These are phyloP conservation scores for Orbilia ellipsospora DNA, from an alignment of 2,329 filamentous ascomycete species.

Conservation along the genomic window DNA sequence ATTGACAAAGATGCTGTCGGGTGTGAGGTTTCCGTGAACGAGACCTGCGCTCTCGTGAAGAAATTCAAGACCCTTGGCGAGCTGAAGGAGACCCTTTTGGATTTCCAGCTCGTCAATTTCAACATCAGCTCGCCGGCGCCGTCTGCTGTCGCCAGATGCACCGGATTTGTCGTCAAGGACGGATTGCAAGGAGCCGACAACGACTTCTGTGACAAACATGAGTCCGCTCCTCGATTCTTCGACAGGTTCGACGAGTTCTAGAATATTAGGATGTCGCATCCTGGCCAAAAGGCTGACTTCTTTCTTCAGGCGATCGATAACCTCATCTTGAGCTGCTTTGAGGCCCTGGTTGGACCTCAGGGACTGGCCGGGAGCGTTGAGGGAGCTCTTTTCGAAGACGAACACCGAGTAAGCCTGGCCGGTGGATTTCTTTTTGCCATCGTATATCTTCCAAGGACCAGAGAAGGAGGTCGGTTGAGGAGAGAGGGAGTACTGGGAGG, in stretches of 20 bases:
- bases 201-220: conserved; percentile 93
- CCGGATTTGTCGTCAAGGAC: conserved; percentile 86
- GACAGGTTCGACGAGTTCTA: conserved; percentile 93
- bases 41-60: conserved; percentile 93
- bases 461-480: conserved; percentile 79
- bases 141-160: conserved; percentile 74
- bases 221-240: conserved; percentile 92
- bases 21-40: conserved; percentile 93
- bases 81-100: conserved; percentile 92
- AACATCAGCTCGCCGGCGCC: conserved; percentile 77
- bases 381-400: conserved; percentile 87
- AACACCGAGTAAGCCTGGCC: conserved; percentile 91
- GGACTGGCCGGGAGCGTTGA: conserved; percentile 76
- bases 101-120: conserved; percentile 98
- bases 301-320: conserved; percentile 88
- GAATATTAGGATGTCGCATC: conserved; percentile 87
- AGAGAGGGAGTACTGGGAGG: conserved; percentile 86
- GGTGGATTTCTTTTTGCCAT: conserved; percentile 95
- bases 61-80: conserved; percentile 94
- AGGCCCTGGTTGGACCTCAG: conserved; percentile 64
- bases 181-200: conserved; percentile 86
- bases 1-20: conserved; percentile 93
- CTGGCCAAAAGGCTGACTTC: conserved; percentile 90
- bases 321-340: conserved; percentile 86
- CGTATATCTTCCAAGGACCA: conserved; percentile 96